Base-by-base conservation (phyloP, 1,284 basidiomycete species). In the Ustilago shanxiensis region DNA sequence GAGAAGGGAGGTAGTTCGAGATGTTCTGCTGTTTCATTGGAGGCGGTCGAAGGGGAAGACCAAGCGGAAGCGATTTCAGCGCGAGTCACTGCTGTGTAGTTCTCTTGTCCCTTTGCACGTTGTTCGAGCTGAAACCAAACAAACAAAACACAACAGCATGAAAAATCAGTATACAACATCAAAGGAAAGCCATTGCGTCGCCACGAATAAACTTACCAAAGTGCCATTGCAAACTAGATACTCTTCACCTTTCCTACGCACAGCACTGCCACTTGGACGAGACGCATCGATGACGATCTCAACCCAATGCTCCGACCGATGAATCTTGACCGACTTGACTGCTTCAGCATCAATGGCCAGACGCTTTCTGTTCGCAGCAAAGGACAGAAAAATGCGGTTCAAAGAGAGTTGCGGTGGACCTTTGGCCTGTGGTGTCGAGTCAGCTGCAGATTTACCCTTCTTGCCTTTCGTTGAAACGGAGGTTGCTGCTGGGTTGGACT, bases 271-370 rank as follows among this genome's bases (percentile, higher is more conserved):
- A 37, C 18, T 16, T 2, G 81, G 20, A 16, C 28, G 13, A 18
- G 45, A 29, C 22, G 52, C 18, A 29, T 63, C 28, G 14, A 97
- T 88, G 20, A 88, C 83, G 22, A 98, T 91, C 85, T 98, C 95
- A 67, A 98, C 92, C 57, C 92, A 91, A 41, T 93, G 94, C 77
- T 94, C 92, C 33, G 89, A 89, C 57, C 96, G 90, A 87, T 90
- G 92, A 14, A 99, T 90, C 79, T 90, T 92, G 63, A 99, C 89
- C 66, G 89, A 90, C 50, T 93, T 91, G 37, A 98, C 93, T 24
- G 93, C 91, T 66, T 93, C 92, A 3, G 95, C 93, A 86, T 98
- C 93, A 68, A 98, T 89, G 28, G 95, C 92, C 52, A 99, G 89
- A 39, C 96, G 90, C 64, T 93, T 89, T 64, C 91, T 91, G 54